Base-by-base conservation (phyloP, 345 rosid species). In the Punica granatum region DNA sequence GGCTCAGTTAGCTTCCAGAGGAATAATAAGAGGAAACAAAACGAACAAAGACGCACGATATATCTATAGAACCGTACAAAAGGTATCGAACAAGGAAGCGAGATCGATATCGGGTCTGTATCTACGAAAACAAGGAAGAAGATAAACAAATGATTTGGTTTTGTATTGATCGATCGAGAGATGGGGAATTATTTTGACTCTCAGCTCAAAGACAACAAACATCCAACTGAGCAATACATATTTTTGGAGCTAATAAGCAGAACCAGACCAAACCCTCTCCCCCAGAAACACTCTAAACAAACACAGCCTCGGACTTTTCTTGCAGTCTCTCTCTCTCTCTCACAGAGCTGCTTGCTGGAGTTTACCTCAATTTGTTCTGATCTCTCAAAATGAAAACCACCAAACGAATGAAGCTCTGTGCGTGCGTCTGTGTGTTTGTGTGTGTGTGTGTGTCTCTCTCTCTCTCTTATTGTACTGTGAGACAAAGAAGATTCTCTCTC, bases 21-120 rank as follows among this genome's bases (percentile, higher is more conserved):
- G 49, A 69, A 46, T 32, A 69, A 51, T 44, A 60, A 68, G 51
- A 15, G 44, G 37, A 62, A 32, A 39, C 26, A 65, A 42, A 15
- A 14, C 58, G n/a, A 51, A 53, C 34, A 56, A n/a, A 56, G 61
- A 56, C 34, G 26, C 32, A 56, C 11, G 11, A 37, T 37, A 11
- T 4, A 28, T 26, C 26, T 28, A 14, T 56, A 56, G 34, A 56
- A 56, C 61, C 7, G 33, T 28, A 56, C 61, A 56, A 56, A 56
- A 56, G 11, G 31, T 26, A 5, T 26, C 61, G 33, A 30, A 26
- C 25, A 33, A 56, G 11, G 34, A 56, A 30, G 18, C 25, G 9
- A 12, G 19, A 44, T 10, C 7, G 61, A 56, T 28, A 25, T 56
- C 34, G 34, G 19, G 34, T 30, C 26, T 56, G 61, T 28, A 13